These are phyloP conservation scores for Neoscytalidium dimidiatum DNA, from an alignment of 2,329 filamentous ascomycete species.

Conservation along the genomic window DNA sequence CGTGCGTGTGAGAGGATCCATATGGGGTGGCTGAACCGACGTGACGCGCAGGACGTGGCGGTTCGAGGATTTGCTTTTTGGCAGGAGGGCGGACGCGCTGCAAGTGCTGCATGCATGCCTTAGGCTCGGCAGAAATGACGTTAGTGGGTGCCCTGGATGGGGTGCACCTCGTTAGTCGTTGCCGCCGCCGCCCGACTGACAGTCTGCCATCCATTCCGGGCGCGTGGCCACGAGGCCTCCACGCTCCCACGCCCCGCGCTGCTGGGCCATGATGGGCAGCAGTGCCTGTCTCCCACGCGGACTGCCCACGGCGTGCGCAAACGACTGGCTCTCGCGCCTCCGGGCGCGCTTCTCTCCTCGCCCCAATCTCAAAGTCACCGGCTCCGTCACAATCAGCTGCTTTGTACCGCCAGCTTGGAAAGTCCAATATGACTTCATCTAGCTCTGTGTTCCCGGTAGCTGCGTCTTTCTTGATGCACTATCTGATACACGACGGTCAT, in stretches of 20 bases:
- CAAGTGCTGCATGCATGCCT: conserved; percentile 13
- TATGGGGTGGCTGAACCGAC: conserved; percentile 22
- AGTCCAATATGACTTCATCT: neutral
- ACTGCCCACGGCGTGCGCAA: neutral
- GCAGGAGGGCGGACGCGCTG: conserved; percentile 2
- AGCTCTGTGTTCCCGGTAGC: neutral
- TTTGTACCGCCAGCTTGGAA: neutral
- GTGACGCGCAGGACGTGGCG: conserved; percentile 12
- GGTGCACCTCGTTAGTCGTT: neutral
- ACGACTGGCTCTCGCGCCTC: conserved; percentile 2
- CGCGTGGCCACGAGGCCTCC: neutral
- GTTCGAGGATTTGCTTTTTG: conserved; percentile 16
- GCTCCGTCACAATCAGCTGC: neutral
- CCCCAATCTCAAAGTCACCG: neutral
- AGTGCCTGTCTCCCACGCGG: neutral
- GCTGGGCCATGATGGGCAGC: neutral
- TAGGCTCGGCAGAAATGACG: conserved; percentile 8
- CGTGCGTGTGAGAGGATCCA: conserved; percentile 33
- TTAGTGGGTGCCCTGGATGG: neutral
- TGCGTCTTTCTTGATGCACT: neutral
- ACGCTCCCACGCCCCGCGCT: neutral
- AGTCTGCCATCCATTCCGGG: too few species aligned
- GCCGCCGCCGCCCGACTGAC: neutral
- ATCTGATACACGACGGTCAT: neutral
- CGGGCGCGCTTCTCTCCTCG: neutral